Evolutionary conservation across 345 rosid genomes (phyloP).

Genomic region (Alliaria petiolata): DNA sequence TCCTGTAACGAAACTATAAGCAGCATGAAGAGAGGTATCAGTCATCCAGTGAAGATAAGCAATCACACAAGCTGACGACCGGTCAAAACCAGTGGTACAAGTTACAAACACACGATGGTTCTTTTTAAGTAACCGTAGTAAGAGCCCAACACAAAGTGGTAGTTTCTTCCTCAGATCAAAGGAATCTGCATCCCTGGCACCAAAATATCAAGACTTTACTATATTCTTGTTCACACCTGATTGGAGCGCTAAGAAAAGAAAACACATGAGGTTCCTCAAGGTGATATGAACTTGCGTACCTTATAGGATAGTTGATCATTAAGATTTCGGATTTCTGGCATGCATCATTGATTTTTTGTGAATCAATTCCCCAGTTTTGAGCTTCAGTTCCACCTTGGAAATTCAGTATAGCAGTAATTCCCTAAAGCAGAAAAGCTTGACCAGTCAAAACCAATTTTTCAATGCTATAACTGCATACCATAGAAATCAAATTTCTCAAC

Average conservation of each 20-base stretch:
- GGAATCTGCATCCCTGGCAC: conserved; percentile 77
- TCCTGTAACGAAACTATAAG: conserved; percentile 79
- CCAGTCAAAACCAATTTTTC: not conserved
- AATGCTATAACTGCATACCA: not conserved
- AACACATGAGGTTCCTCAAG: not conserved
- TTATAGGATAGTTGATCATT: conserved; percentile 85
- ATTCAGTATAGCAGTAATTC: conserved; percentile 75
- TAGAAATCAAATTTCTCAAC: not conserved
- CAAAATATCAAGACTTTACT: conserved; percentile 15
- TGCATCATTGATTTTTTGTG: conserved; percentile 56
- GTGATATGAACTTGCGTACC: conserved; percentile 34
- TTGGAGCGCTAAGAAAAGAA: not conserved
- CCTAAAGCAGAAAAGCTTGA: conserved; percentile 45
- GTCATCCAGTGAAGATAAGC: conserved; percentile 99
- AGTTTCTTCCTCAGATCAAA: conserved; percentile 87
- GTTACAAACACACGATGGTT: conserved; percentile 79
- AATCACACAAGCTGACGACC: conserved; percentile 82
- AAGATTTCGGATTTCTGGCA: conserved; percentile 68
- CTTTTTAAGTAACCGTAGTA: conserved; percentile 80
- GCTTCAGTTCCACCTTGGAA: conserved; percentile 85
- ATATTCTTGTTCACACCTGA: not conserved
- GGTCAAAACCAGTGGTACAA: conserved; percentile 88
- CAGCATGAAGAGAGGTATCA: conserved; percentile 87
- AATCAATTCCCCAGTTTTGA: conserved; percentile 76
- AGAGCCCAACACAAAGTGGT: conserved; percentile 79